These are phyloP conservation scores for Lagenidium sp. DNA, from an alignment of 352 stramenopile genomes.

Conservation along the genomic window DNA sequence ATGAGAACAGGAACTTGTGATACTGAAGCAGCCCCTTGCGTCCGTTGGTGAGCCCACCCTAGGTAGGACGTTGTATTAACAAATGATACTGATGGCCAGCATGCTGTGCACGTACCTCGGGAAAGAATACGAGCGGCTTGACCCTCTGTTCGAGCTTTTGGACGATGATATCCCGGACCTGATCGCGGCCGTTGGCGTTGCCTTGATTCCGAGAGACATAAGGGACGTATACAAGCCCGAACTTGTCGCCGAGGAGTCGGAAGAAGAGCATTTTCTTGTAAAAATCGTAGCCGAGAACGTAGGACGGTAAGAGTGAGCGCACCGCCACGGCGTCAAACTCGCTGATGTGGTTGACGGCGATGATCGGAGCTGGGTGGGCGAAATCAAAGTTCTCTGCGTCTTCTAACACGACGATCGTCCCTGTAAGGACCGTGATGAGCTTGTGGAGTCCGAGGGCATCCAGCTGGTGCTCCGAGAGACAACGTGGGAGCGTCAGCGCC, in stretches of 20 bases:
- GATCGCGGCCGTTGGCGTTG: slow-evolving; percentile 30
- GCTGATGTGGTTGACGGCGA: slow-evolving; percentile 71
- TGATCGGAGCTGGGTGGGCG: slow-evolving; percentile 21
- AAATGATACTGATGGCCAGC: neutral
- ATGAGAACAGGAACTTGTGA: slow-evolving; percentile 73
- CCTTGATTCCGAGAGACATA: slow-evolving; percentile 57
- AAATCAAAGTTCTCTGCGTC: slow-evolving; percentile 27
- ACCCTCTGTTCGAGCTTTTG: slow-evolving; percentile 34
- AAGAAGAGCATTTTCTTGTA: slow-evolving; percentile 78
- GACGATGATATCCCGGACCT: slow-evolving; percentile 51
- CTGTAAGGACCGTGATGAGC: slow-evolving; percentile 29
- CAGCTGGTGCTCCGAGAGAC: slow-evolving; percentile 39
- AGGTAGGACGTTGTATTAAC: too few species aligned
- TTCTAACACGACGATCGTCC: slow-evolving; percentile 32
- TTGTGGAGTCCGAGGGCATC: slow-evolving; percentile 27
- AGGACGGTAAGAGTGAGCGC: slow-evolving; percentile 24
- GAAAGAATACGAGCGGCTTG: slow-evolving; percentile 51
- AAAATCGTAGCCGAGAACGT: slow-evolving; percentile 75
- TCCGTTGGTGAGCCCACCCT: slow-evolving; percentile 62
- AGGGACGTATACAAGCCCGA: slow-evolving; percentile 56
- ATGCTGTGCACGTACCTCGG: slow-evolving; percentile 22
- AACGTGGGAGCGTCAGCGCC: slow-evolving; percentile 28
- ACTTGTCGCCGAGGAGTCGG: slow-evolving; percentile 44
- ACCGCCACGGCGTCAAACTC: slow-evolving; percentile 63
- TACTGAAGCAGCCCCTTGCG: slow-evolving; percentile 58